Base-by-base conservation (phyloP, 1,284 basidiomycete species). In the Moniliophthora roreri region DNA sequence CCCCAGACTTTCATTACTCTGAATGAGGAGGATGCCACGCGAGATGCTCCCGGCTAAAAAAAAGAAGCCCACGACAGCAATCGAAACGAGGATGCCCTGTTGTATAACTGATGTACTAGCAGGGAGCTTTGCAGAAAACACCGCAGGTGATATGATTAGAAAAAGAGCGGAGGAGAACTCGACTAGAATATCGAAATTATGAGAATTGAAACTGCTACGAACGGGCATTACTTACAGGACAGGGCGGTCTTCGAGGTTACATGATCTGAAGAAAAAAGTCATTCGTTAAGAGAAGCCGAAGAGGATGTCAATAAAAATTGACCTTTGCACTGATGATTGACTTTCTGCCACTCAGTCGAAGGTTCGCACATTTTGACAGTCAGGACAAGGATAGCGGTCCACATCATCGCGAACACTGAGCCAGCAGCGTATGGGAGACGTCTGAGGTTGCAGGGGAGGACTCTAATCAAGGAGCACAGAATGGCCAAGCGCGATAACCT, bases 251-350 rank as follows among this genome's bases (percentile, higher is more conserved):
- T 23, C 24, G 24, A 44, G 13, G 41, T 21, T 7, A 44, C 41
- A 44, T 10, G 41, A 24, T 18, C 41, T 44, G 24, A 40, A 37
- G 4, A 40, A 40, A 16, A 9, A 13, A 40, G 39, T 40, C n/a
- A 16, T 9, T 15, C 16, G 21, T 21, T 40, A 16, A 18, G 4
- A 4, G 16, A 11, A 21, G 2, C 21, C 9, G 41, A 2, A 5
- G 2, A 26, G 23, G 24, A 44, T 21, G 9, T 15, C 11, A 24
- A 6, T 24, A 3, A n/a, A 13, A 13, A 42, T 16, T 21, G n/a
- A 58, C 56, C 48, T 40, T 18, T 35, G 44, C 56, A 58, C 36
- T 52, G 52, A 20, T 50, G 50, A 5, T 34, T 37, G 23, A 54
- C 50, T n/a, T 28, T 24, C 40, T 41, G n/a, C 53, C 53, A 58